phyloP scores from a whole-genome alignment of 176 grass and related monocot genomes.

The Triticum turgidum region DNA sequence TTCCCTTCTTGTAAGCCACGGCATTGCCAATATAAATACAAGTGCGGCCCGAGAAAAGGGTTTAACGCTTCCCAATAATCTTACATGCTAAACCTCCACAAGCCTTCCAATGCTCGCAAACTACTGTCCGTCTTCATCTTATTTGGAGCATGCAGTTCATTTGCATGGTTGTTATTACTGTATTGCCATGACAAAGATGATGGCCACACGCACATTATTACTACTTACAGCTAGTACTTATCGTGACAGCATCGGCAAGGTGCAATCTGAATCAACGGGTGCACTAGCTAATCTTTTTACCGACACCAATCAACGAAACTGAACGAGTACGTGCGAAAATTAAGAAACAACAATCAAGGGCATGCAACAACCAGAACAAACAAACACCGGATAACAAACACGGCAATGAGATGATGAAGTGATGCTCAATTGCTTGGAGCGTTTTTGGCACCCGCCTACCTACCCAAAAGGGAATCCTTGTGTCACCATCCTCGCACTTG shows the following conservation, averaged over 20 bases:
- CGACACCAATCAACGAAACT: background rate
- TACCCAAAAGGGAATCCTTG: conserved; percentile 9
- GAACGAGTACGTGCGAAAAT: background rate
- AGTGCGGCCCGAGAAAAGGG: no score
- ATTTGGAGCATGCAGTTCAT: background rate
- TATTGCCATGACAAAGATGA: background rate
- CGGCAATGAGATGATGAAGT: conserved; percentile 13
- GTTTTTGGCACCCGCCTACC: conserved; percentile 15
- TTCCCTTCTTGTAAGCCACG: no score
- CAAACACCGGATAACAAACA: conserved; percentile 35
- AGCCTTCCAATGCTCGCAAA: no score
- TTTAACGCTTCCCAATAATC: no score
- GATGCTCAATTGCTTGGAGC: conserved; percentile 13
- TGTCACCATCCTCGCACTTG: conserved; percentile 15
- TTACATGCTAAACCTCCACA: no score
- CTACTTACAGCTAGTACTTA: background rate
- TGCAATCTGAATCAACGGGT: background rate
- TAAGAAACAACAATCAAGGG: background rate
- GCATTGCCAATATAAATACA: no score
- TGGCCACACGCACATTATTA: no score
- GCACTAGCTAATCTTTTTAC: background rate
- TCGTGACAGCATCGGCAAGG: background rate
- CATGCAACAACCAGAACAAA: background rate
- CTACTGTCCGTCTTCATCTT: no score
- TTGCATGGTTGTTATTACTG: conserved; percentile 15